Base-by-base conservation (phyloP, 1,284 basidiomycete genomes). In the Ceratobasidium theobromae region DNA sequence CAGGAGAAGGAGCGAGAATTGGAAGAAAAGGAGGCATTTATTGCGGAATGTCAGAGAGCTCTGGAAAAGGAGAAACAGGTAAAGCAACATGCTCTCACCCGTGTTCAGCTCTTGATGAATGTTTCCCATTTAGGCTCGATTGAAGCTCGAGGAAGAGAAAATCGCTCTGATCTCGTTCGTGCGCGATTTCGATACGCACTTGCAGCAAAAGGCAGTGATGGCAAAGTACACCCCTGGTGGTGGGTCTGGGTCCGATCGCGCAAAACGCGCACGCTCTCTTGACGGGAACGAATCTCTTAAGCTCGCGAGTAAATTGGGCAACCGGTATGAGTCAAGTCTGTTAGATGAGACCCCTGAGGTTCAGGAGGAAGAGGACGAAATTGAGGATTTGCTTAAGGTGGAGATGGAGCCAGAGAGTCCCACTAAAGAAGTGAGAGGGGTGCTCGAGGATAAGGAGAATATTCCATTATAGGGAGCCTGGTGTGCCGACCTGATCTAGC, bases 61-160 rank as follows among this genome's bases (percentile, higher is more conserved):
- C 76, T 92, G 33, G 88, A 91, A 70, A 88, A 84, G 73, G 89
- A 91, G 78, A 87, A 84, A 73, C 84, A 82, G 79, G 81, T 84
- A 33, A 80, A 72, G 28, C 30, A 6, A 18, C 54, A 12, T 33
- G n/a, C 14, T 45, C 35, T 51, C 28, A 52, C 5, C n/a, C 12
- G 30, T n/a, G 6, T 65, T 9, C 28, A 6, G 4, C 11, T 40
- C 57, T 23, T 25, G 43, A 9, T 32, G 27, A 25, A 33, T 38
- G n/a, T 0, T 58, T 62, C 9, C 38, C 54, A 78, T 77, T 67
- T 72, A 81, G 80, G 68, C 75, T 62, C 78, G 87, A 35, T 74
- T 77, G 46, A 85, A 85, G 70, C 76, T 91, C 53, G 89, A 91
- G 73, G 86, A 86, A 60, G 88, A 91, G 74, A 82, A 89, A 41